A percentile compares a stretch with the other conserved stretches of the same genome.
Conservation (phyloP, 2,329 filamentous ascomycete species). For the Ambrosiella cleistominuta region DNA sequence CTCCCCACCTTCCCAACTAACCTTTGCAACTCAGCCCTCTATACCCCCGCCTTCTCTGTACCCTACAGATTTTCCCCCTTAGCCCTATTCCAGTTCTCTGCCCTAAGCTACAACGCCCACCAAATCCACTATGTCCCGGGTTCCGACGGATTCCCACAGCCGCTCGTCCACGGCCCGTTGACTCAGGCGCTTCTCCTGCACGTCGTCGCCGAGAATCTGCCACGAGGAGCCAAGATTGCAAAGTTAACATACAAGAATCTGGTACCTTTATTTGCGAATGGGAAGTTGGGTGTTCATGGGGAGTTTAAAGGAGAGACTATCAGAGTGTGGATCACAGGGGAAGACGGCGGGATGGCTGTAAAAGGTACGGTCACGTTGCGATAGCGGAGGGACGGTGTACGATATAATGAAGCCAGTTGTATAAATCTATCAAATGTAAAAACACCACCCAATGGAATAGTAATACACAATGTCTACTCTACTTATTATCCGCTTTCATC, state of each 20-base stretch:
- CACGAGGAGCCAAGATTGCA: constrained; percentile 37
- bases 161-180: constrained; percentile 78
- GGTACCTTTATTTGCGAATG: constrained; percentile 59
- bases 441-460: neutral
- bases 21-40: neutral
- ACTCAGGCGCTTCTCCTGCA: constrained; percentile 58
- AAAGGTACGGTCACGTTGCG: constrained; percentile 29
- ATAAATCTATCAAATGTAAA: neutral
- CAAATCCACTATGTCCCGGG: constrained; percentile 65
- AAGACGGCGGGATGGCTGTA: constrained; percentile 43
- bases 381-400: neutral
- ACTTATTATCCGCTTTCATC: neutral
- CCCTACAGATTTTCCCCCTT: constrained; percentile 46
- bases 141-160: constrained; percentile 55
- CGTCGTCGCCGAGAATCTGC: constrained; percentile 14
- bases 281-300: constrained; percentile 51
- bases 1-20: neutral
- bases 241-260: constrained; percentile 54
- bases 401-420: neutral
- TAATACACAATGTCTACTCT: neutral
- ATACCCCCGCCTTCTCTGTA: constrained; percentile 18
- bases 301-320: constrained; percentile 24
- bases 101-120: constrained; percentile 84
- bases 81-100: constrained; percentile 79
- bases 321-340: constrained; percentile 46